These are phyloP conservation scores for Populus euphratica DNA, from an alignment of 345 rosid species.

Conservation along the genomic window DNA sequence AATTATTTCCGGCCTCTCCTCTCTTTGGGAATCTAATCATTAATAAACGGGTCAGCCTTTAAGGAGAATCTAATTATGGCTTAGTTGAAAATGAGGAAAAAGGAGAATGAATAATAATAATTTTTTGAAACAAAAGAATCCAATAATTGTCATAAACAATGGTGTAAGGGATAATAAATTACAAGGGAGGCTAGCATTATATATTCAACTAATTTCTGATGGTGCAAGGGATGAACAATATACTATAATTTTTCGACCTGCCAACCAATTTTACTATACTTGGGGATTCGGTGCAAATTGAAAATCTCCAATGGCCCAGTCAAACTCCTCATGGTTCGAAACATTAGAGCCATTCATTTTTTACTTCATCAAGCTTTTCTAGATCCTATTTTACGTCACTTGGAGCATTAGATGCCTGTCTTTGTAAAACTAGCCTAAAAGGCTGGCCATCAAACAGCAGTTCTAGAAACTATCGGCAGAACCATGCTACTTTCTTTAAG, in stretches of 20 bases:
- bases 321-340: background rate
- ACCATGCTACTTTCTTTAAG: background rate
- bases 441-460: background rate
- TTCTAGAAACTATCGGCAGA: background rate
- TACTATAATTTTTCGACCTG: background rate
- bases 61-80: slow-evolving; percentile 19
- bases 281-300: background rate
- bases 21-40: background rate
- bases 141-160: background rate
- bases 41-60: background rate
- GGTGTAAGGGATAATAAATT: background rate
- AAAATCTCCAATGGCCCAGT: background rate
- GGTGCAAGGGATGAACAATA: background rate
- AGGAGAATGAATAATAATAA: background rate
- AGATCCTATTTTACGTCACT: background rate
- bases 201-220: background rate
- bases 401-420: background rate
- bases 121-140: background rate
- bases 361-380: background rate
- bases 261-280: background rate
- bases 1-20: background rate
- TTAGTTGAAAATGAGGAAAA: background rate
- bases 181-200: background rate
- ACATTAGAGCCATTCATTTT: background rate
- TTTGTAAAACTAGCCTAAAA: background rate